Base-by-base conservation (phyloP, 140 eudicot genomes). In the Ambrosia hybrid region DNA sequence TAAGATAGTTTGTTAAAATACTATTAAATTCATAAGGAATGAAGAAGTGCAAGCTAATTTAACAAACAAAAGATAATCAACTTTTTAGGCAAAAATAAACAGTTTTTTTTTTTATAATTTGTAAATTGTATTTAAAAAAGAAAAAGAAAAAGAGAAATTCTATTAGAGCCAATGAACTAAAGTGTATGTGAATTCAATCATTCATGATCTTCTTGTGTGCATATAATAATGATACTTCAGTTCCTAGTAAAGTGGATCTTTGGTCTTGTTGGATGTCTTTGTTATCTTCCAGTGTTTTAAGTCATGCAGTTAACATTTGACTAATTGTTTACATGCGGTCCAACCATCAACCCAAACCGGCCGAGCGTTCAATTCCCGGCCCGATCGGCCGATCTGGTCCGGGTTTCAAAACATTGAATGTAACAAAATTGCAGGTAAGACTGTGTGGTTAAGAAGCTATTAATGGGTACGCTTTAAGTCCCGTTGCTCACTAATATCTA, bases 181-280 rank as follows among this genome's bases (percentile, higher is more conserved):
- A 74, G 64, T 37, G 78, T 33, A 65, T 65, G 73, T 33, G 78
- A 39, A 12, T 56, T 11, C 14, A 4, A 55, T 21, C 30, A 21
- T 21, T 21, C 30, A 21, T 71, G 57, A 55, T 39, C 37, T 78
- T 62, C 49, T 45, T 63, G 73, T 71, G 73, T 30, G 41, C 5
- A 65, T 72, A 43, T 56, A 71, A 39, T 30, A 26, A 33, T 17
- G 57, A 16, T 60, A 52, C 10, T 33, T 66, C 14, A 34, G 79
- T 70, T 79, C 83, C 85, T 84, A 14, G 38, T 79, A 79, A 74
- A 72, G 76, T 76, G 85, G 85, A 83, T 78, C 88, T 64, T 48
- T 76, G 73, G 88, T 84, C 85, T 69, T 33, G 78, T 70, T 74
- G 64, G 73, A 69, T 80, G 80, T 74, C 84, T 67, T 77, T 64